phyloP scores from a whole-genome alignment of 2,329 filamentous ascomycete species.

The Nigrograna mackinnonii region DNA sequence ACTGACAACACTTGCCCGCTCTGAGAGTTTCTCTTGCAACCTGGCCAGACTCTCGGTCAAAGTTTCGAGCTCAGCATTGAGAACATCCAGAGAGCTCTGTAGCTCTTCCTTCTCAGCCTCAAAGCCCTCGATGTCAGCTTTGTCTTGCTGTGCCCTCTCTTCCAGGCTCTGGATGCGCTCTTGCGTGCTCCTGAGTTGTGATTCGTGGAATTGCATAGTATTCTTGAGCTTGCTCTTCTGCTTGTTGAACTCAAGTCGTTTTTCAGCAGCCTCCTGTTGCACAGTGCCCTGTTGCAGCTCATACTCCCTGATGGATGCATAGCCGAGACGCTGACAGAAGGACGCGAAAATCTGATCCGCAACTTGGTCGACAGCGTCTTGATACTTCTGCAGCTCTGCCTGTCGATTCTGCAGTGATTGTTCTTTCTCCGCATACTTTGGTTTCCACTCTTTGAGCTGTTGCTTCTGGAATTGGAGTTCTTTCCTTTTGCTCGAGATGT shows the following conservation, averaged over 20 bases:
- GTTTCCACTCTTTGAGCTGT: conserved; percentile 75
- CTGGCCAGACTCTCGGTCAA: conserved; percentile 73
- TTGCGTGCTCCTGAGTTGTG: conserved; percentile 71
- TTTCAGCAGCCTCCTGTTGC: conserved; percentile 86
- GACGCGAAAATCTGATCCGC: conserved; percentile 85
- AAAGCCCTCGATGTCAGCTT: conserved; percentile 66
- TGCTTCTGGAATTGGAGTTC: conserved; percentile 74
- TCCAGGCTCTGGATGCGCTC: conserved; percentile 71
- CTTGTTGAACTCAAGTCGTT: conserved; percentile 82
- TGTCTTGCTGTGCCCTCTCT: conserved; percentile 66
- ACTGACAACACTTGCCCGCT: conserved; percentile 75
- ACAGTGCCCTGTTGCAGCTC: conserved; percentile 90
- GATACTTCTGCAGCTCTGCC: conserved; percentile 58
- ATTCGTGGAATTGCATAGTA: conserved; percentile 66
- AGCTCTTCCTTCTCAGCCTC: conserved; percentile 74
- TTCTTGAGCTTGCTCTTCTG: conserved; percentile 70
- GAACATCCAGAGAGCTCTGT: conserved; percentile 70
- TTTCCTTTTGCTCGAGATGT: conserved; percentile 80
- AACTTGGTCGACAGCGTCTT: conserved; percentile 72
- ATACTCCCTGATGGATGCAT: conserved; percentile 87
- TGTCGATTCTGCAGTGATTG: conserved; percentile 68
- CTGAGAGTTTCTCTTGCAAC: conserved; percentile 67
- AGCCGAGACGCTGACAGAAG: conserved; percentile 87
- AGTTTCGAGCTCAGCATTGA: conserved; percentile 76
- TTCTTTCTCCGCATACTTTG: conserved; percentile 76